A percentile compares a stretch with the other conserved stretches of the same genome.
Evolutionary conservation across 768 basidiomycete species (phyloP).

Genomic region (Trametes cubensis): DNA sequence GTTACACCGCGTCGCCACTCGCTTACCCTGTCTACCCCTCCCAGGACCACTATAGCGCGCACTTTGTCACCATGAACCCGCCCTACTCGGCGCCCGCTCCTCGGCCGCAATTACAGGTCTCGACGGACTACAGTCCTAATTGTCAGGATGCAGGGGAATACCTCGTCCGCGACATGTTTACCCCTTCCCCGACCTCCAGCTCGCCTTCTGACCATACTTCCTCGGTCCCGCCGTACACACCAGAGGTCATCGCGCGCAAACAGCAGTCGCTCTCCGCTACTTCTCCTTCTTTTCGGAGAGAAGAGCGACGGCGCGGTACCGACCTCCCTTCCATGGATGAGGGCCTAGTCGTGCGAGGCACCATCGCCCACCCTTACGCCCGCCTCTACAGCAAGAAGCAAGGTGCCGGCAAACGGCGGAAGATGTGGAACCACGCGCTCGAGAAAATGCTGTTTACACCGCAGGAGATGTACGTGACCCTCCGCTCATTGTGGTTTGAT

Average conservation of each 20-base stretch:
- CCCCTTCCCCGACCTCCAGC: constrained; percentile 17
- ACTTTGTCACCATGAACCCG: not conserved
- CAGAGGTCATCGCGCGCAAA: not conserved
- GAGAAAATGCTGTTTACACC: constrained; percentile 72
- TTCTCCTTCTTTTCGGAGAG: constrained; percentile 11
- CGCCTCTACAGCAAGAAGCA: constrained; percentile 64
- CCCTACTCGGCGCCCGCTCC: not conserved
- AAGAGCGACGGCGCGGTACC: constrained; percentile 9
- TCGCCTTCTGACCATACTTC: constrained; percentile 1
- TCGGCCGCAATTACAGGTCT: constrained; percentile 13
- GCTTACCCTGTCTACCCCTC: not conserved
- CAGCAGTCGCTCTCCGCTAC: not conserved
- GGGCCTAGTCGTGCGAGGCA: constrained; percentile 10
- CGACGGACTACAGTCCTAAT: not conserved
- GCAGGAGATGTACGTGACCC: constrained; percentile 58
- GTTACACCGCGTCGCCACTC: not conserved
- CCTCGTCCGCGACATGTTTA: constrained; percentile 19
- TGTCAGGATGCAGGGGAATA: constrained; percentile 6
- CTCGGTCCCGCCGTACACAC: not conserved
- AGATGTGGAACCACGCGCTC: constrained; percentile 77
- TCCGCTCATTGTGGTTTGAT: not conserved
- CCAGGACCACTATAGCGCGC: not conserved
- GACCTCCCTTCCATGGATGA: constrained; percentile 13
- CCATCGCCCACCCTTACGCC: constrained; percentile 67
- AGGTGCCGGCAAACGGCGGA: constrained; percentile 60